Evolutionary conservation across 768 basidiomycete genomes (phyloP).

Genomic region (Boletus pseudopeckii): DNA sequence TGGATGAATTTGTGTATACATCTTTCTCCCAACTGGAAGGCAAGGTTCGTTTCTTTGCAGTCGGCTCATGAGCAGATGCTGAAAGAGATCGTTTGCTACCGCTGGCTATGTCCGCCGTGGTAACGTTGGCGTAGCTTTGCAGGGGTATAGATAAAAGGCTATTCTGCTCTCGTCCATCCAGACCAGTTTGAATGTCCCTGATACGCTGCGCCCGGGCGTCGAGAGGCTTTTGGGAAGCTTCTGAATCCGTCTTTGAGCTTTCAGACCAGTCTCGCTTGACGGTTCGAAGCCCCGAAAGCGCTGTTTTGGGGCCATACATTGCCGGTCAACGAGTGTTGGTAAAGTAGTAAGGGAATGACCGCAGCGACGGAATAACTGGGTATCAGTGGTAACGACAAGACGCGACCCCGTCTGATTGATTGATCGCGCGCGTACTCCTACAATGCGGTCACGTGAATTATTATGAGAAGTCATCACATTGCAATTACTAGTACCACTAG

Average conservation of each 20-base stretch:
- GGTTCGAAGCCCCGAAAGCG: slow-evolving; percentile 58
- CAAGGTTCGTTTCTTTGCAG: slow-evolving; percentile 54
- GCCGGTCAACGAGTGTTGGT: not conserved
- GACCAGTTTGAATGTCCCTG: slow-evolving; percentile 56
- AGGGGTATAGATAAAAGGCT: slow-evolving; percentile 16
- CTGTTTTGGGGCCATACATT: slow-evolving; percentile 32
- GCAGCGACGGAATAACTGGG: not conserved
- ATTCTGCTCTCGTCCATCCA: slow-evolving; percentile 38
- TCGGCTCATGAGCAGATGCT: slow-evolving; percentile 20
- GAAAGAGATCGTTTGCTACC: slow-evolving; percentile 35
- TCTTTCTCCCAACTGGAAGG: slow-evolving; percentile 48
- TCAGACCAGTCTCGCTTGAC: slow-evolving; percentile 63
- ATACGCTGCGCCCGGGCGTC: slow-evolving; percentile 41
- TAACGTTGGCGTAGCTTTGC: slow-evolving; percentile 12
- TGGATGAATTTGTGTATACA: slow-evolving; percentile 36
- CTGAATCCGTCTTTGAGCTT: slow-evolving; percentile 34
- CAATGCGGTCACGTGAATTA: slow-evolving; percentile 20
- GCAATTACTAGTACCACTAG: too few relatives aligned
- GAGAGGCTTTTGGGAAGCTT: slow-evolving; percentile 17
- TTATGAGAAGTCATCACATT: too few relatives aligned
- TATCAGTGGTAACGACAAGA: not conserved
- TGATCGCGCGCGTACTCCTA: not conserved
- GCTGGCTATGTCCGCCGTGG: slow-evolving; percentile 19
- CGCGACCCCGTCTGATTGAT: not conserved
- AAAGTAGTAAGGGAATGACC: not conserved